Evolutionary conservation across 441 rosid genomes (phyloP), one percentile per base, ranked within the genome.

Genomic region (Croton laevigatus): DNA sequence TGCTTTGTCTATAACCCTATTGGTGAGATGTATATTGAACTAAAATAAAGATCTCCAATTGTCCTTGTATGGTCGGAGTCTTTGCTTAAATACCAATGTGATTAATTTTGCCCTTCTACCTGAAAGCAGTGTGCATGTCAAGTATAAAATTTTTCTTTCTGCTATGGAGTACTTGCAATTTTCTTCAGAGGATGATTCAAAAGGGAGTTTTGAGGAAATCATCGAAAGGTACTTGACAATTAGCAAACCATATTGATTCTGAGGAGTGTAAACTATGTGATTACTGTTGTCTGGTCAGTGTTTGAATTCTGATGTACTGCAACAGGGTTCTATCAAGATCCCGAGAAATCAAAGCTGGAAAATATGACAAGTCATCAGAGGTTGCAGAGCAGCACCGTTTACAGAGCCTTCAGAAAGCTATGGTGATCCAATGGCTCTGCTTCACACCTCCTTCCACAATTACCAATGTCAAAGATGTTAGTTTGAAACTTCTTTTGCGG

Each of bases 401-500:
- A 79, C 96, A 86, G 77, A 93, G 97, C 84, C 94, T 96, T 74
- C 93, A 91, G 73, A 96, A 96, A 78, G 98, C 99, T 74, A 86
- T 84, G 85, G 96, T 82, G 64, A 87, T 96, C 74, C 99, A 91
- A 78, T 96, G 98, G 97, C 95, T 96, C 71, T 96, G 99, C 86
- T 96, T 93, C 79, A 90, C 97, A 59, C 99, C 99, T 49, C 98
- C 99, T 58, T 87, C 97, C 65, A 90, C 97, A 60, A 90, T 88
- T 80, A 63, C 81, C 44, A 77, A 90, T 67, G 97, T 87, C 72
- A 81, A 85, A 65, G 90, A 81, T 65, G 79, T 91, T 69, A 82
- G 94, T 74, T 73, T 85, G 65, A 91, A 89, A 82, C 90, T 95
- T 77, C 87, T 88, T 72, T 71, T 84, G 80, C 88, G 85, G 77